These are phyloP conservation scores for Suillus sp. DNA, from an alignment of 768 basidiomycete species.

Conservation along the genomic window DNA sequence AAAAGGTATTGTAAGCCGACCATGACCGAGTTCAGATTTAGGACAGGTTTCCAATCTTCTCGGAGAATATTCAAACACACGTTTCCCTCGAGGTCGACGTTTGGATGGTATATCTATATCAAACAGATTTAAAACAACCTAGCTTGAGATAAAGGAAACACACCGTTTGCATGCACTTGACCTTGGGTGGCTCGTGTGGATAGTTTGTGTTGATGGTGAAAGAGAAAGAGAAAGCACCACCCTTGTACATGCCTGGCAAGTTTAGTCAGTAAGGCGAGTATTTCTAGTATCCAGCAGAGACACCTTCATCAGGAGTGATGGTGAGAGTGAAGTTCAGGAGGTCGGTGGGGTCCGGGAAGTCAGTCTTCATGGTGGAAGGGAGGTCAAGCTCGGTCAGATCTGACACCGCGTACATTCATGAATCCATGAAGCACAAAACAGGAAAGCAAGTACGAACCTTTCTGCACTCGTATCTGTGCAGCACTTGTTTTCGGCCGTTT, in stretches of 20 bases:
- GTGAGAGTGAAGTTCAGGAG: conserved; percentile 96
- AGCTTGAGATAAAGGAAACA: conserved; percentile 25
- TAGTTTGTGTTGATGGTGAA: conserved; percentile 98
- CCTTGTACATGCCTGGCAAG: conserved; percentile 92
- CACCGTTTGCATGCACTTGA: conserved; percentile 95
- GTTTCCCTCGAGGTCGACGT: conserved; percentile 96
- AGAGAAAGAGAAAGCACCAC: conserved; percentile 90
- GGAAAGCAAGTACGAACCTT: conserved; percentile 56
- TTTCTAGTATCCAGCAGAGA: conserved; percentile 20
- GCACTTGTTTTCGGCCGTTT: conserved; percentile 98
- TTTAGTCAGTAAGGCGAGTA: background rate
- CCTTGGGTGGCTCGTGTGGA: conserved; percentile 98
- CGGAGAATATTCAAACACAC: conserved; percentile 98
- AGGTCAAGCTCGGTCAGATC: conserved; percentile 97
- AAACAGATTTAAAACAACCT: conserved; percentile 13
- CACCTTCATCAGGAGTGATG: conserved; percentile 96
- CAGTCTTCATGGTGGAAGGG: conserved; percentile 92
- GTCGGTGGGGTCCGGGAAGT: conserved; percentile 91
- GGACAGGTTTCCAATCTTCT: conserved; percentile 99
- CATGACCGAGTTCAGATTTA: conserved; percentile 98
- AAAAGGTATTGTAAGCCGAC: conserved; percentile 98
- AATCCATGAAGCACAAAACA: background rate
- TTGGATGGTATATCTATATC: conserved; percentile 94
- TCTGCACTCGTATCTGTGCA: conserved; percentile 99
- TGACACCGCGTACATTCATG: conserved; percentile 33